Conservation (phyloP, 257 asterid species). For the Nicotiana obtusifolia region DNA sequence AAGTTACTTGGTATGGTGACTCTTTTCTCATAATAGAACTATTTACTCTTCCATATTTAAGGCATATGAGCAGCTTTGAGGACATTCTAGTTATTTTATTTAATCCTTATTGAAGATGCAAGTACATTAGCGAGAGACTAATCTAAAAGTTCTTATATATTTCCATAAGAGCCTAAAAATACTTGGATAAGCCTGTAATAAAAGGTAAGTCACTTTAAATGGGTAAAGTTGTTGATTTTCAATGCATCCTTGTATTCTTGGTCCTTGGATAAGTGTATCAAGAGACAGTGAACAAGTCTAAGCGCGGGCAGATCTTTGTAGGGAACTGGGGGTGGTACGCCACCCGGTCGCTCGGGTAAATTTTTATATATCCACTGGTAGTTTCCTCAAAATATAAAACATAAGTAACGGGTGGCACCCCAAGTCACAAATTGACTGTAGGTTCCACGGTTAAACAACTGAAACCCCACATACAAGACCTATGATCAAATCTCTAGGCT, state of each 20-base stretch:
- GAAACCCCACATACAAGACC: too few species aligned
- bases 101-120: neutral
- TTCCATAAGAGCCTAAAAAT: neutral
- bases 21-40: neutral
- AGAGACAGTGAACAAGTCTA: neutral
- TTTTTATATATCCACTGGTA: too few species aligned
- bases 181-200: neutral
- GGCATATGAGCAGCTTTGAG: neutral
- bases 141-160: neutral
- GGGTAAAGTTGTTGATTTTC: neutral
- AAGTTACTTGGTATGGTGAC: conserved; percentile 76
- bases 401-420: too few species aligned
- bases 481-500: too few species aligned
- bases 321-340: too few species aligned
- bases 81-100: neutral
- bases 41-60: neutral
- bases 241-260: neutral
- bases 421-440: too few species aligned
- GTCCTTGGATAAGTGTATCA: neutral
- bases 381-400: too few species aligned
- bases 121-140: neutral
- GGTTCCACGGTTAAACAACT: too few species aligned
- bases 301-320: neutral
- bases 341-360: too few species aligned
- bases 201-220: neutral